Evolutionary conservation across 441 rosid genomes (phyloP).

Genomic region (Populus hybrid): DNA sequence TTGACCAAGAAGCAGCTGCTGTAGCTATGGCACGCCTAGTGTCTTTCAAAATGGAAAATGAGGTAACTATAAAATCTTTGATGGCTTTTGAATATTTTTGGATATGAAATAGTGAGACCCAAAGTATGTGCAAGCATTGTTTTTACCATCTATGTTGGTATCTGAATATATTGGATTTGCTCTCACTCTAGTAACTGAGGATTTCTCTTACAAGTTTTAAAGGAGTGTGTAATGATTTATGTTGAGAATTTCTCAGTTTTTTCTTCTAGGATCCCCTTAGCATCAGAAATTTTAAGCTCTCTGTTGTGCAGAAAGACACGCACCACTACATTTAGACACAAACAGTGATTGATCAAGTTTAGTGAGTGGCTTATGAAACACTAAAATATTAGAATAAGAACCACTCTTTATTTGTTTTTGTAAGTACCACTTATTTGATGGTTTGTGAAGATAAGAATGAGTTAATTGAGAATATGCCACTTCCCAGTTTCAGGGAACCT

Average conservation of each 20-base stretch:
- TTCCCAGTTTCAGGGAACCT: background rate
- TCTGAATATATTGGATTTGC: slow-evolving; percentile 3
- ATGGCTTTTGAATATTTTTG: background rate
- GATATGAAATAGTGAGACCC: background rate
- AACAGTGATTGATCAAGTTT: background rate
- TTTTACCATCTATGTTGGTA: background rate
- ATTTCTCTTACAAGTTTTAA: background rate
- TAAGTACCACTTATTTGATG: background rate
- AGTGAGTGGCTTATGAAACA: background rate
- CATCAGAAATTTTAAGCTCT: background rate
- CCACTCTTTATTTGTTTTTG: background rate
- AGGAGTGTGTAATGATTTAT: background rate
- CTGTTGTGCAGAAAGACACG: background rate
- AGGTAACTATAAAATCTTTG: slow-evolving; percentile 43
- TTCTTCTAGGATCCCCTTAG: background rate
- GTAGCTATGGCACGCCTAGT: slow-evolving; percentile 87
- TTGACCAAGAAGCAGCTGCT: slow-evolving; percentile 99
- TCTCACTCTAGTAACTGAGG: background rate
- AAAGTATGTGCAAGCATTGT: background rate
- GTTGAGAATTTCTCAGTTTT: background rate
- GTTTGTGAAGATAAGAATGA: background rate
- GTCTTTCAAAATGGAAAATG: slow-evolving; percentile 94
- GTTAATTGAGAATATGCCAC: background rate
- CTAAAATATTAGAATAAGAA: background rate
- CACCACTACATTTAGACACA: background rate